phyloP scores from a whole-genome alignment of 1,284 basidiomycete genomes.

The Ceratobasidium sp. region DNA sequence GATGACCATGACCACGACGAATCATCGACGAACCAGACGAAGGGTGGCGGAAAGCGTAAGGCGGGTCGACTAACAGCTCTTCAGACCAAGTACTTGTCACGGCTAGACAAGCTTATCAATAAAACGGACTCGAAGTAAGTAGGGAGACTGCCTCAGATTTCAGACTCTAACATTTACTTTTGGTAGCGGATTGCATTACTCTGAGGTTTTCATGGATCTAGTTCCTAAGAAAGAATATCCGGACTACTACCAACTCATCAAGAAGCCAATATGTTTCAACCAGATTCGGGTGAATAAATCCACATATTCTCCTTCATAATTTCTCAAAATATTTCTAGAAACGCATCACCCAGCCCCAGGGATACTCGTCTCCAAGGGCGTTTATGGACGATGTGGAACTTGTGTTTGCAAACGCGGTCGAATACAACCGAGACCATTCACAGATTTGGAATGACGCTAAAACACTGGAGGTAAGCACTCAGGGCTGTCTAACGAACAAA shows the following conservation, averaged over 20 bases:
- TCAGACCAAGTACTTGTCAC: conserved; percentile 65
- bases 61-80: conserved; percentile 68
- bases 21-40: conserved; percentile 56
- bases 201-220: conserved; percentile 84
- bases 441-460: conserved; percentile 81
- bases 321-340: conserved; percentile 64
- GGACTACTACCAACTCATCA: conserved; percentile 87
- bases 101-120: conserved; percentile 76
- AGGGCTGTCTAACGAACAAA: too few species aligned
- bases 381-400: conserved; percentile 90
- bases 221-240: conserved; percentile 85
- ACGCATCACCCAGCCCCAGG: conserved; percentile 74
- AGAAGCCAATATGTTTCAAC: conserved; percentile 83
- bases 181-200: conserved; percentile 72
- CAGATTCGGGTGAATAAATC: conserved; percentile 75
- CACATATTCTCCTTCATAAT: background rate
- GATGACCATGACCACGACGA: conserved; percentile 59
- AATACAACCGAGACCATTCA: conserved; percentile 82
- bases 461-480: conserved; percentile 67
- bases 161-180: conserved; percentile 36
- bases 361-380: conserved; percentile 73
- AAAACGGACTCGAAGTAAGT: conserved; percentile 76
- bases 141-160: conserved; percentile 11
- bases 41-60: conserved; percentile 60
- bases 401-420: conserved; percentile 90